phyloP scores from a whole-genome alignment of 495 filamentous ascomycete genomes.

The Melanomma pulvis-pyrius region DNA sequence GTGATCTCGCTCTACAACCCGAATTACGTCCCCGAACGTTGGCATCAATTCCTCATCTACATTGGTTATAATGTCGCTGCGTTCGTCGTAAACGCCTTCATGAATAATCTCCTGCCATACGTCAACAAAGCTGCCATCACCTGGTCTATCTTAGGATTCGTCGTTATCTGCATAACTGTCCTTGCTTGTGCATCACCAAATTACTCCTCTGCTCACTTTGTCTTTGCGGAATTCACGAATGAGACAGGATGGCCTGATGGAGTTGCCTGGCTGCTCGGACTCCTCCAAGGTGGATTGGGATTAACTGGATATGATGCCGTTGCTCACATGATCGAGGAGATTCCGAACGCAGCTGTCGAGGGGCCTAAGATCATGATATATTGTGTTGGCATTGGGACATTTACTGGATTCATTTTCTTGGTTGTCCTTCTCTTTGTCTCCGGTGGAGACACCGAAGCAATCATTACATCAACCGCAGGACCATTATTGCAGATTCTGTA shows the following conservation, averaged over 20 bases:
- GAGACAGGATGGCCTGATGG: conserved; percentile 60
- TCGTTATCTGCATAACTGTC: conserved; percentile 68
- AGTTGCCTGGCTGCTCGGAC: conserved; percentile 55
- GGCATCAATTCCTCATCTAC: conserved; percentile 79
- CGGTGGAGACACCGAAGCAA: conserved; percentile 55
- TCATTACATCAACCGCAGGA: conserved; percentile 64
- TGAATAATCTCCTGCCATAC: conserved; percentile 62
- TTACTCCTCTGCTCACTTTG: conserved; percentile 63
- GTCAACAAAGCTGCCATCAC: conserved; percentile 67
- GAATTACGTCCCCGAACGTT: conserved; percentile 57
- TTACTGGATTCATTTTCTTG: conserved; percentile 71
- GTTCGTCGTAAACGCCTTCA: conserved; percentile 69
- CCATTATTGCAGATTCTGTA: conserved; percentile 72
- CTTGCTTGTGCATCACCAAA: conserved; percentile 64
- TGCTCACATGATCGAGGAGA: conserved; percentile 65
- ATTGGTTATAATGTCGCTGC: conserved; percentile 64
- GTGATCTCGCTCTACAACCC: conserved; percentile 50
- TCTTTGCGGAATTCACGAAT: conserved; percentile 51
- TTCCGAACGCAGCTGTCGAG: conserved; percentile 66
- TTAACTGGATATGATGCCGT: conserved; percentile 59
- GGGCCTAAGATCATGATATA: conserved; percentile 75
- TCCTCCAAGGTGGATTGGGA: conserved; percentile 59
- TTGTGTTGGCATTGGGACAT: conserved; percentile 68
- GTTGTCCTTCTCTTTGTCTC: conserved; percentile 66
- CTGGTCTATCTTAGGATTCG: conserved; percentile 69